phyloP scores from a whole-genome alignment of 2,329 filamentous ascomycete species.

The Hirsutella minnesotensis region DNA sequence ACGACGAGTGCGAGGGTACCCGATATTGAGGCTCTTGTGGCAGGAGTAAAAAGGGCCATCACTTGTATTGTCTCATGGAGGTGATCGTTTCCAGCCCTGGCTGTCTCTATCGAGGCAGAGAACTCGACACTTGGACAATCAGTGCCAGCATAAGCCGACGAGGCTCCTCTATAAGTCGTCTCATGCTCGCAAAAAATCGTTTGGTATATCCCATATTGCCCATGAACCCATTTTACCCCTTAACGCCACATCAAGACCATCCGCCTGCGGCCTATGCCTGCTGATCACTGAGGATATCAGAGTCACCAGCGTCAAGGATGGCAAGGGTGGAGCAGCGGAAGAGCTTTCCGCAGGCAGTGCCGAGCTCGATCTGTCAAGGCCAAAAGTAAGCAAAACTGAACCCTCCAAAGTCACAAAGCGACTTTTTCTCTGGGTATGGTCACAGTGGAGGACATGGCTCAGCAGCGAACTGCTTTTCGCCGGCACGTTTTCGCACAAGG shows the following conservation, averaged over 20 bases:
- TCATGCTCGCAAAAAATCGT: conserved; percentile 20
- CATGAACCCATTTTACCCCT: conserved; percentile 23
- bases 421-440: conserved; percentile 86
- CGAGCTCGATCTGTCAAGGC: conserved; percentile 76
- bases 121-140: neutral
- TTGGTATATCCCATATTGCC: conserved; percentile 24
- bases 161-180: conserved; percentile 12
- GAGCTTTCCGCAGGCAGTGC: conserved; percentile 97
- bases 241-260: conserved; percentile 29
- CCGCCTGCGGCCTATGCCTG: conserved; percentile 36
- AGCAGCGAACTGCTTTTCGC: conserved; percentile 8
- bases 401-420: conserved; percentile 78
- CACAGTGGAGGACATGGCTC: conserved; percentile 11
- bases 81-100: conserved; percentile 4
- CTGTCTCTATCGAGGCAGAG: neutral
- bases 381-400: conserved; percentile 47
- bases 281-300: conserved; percentile 84
- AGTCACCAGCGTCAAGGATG: conserved; percentile 94
- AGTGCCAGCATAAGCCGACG: neutral
- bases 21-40: neutral
- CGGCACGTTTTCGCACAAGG: neutral
- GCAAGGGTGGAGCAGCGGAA: conserved; percentile 98
- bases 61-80: conserved; percentile 10
- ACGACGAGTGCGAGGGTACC: neutral
- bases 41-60: conserved; percentile 7